Conservation (phyloP, 1,139 yeast species). For the Sugiyamaella novakii region DNA sequence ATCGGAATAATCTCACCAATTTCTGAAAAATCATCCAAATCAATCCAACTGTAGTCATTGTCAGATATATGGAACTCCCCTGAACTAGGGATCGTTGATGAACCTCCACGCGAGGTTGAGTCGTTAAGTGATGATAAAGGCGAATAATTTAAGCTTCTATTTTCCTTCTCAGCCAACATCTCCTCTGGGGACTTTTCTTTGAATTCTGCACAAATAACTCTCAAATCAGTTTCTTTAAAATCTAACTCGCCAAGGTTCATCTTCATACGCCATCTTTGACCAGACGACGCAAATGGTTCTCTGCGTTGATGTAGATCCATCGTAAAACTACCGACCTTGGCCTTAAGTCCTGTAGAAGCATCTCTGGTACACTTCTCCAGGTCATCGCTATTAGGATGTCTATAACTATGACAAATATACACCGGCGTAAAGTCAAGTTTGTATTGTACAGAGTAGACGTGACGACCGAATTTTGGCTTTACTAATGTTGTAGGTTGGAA, state of each 20-base stretch:
- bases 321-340: conserved; percentile 61
- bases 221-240: conserved; percentile 67
- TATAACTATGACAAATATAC: conserved; percentile 69
- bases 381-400: conserved; percentile 53
- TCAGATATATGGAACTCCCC: conserved; percentile 47
- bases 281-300: conserved; percentile 59
- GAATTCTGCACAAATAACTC: conserved; percentile 70
- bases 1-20: conserved; percentile 49
- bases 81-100: conserved; percentile 26
- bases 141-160: conserved; percentile 18
- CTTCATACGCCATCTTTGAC: conserved; percentile 64
- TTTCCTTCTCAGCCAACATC: conserved; percentile 45
- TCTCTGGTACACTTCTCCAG: conserved; percentile 51
- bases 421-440: conserved; percentile 73
- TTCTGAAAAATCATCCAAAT: conserved; percentile 78
- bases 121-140: conserved; percentile 25
- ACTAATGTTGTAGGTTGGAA: conserved; percentile 51
- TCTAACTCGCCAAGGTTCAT: conserved; percentile 79
- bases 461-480: conserved; percentile 70
- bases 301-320: conserved; percentile 87
- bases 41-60: conserved; percentile 69
- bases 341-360: conserved; percentile 78
- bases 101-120: conserved; percentile 17
- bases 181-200: conserved; percentile 57
- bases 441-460: conserved; percentile 78